These are phyloP conservation scores for Lodderomyces orthopsilosis DNA, from an alignment of 1,139 yeast genomes.

Conservation along the genomic window DNA sequence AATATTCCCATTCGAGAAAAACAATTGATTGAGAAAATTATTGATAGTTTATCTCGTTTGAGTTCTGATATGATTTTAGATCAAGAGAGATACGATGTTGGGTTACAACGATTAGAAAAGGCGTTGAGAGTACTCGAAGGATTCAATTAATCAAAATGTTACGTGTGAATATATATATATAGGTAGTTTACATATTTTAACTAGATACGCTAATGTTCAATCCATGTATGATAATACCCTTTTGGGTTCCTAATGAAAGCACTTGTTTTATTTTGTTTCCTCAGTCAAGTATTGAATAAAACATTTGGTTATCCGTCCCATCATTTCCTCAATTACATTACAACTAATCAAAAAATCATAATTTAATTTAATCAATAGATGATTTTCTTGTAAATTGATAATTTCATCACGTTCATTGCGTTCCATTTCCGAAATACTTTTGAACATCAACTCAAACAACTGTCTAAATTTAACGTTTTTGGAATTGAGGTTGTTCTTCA, in stretches of 20 bases:
- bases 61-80: conserved; percentile 90
- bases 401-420: conserved; percentile 10
- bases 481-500: conserved; percentile 38
- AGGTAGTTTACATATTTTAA: background rate
- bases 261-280: background rate
- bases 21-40: conserved; percentile 75
- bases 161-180: background rate
- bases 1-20: conserved; percentile 77
- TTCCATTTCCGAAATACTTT: conserved; percentile 27
- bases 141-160: conserved; percentile 24
- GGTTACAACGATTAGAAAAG: conserved; percentile 72
- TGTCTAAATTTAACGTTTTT: conserved; percentile 39
- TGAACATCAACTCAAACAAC: conserved; percentile 41
- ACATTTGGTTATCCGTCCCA: conserved; percentile 25
- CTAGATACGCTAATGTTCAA: too few species aligned
- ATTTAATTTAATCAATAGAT: conserved; percentile 32
- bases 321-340: conserved; percentile 19
- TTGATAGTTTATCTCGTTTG: conserved; percentile 77
- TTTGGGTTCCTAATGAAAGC: too few species aligned
- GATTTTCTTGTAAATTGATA: conserved; percentile 6
- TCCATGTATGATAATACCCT: too few species aligned
- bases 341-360: conserved; percentile 39
- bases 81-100: conserved; percentile 74
- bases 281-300: conserved; percentile 16
- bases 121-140: conserved; percentile 88